Evolutionary conservation across 768 basidiomycete genomes (phyloP).

Genomic region (Termitomyces sp.): DNA sequence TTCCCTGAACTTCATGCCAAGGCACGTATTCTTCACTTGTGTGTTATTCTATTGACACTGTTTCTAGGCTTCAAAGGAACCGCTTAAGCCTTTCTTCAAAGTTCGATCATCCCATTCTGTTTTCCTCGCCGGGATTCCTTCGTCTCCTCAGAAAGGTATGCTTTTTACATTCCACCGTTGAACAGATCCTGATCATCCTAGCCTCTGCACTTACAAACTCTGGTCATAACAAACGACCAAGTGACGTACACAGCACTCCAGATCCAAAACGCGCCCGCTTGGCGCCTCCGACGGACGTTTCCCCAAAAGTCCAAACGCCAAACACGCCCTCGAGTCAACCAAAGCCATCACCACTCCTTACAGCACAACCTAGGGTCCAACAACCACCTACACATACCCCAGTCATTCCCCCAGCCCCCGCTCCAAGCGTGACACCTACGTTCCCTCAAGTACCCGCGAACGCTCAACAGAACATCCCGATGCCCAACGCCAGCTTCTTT

Average conservation of each 20-base stretch:
- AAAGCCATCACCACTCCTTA: constrained; percentile 18
- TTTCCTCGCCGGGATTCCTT: constrained; percentile 45
- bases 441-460: background rate
- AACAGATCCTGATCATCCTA: background rate
- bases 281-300: constrained; percentile 19
- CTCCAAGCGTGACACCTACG: background rate
- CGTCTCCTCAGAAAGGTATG: constrained; percentile 28
- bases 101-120: constrained; percentile 43
- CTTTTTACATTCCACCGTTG: background rate
- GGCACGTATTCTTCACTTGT: constrained; percentile 28
- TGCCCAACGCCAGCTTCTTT: background rate
- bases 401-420: background rate
- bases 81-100: constrained; percentile 53
- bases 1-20: constrained; percentile 48
- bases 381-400: constrained; percentile 13
- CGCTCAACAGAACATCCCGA: background rate
- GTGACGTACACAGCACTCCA: constrained; percentile 31
- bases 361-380: constrained; percentile 14
- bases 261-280: constrained; percentile 45
- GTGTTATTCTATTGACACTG: background rate
- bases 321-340: constrained; percentile 20
- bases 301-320: constrained; percentile 18
- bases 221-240: constrained; percentile 35
- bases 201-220: background rate
- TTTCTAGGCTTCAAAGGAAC: constrained; percentile 29